phyloP scores from a whole-genome alignment of 2,329 filamentous ascomycete species.

The Botrytis sinoallii region DNA sequence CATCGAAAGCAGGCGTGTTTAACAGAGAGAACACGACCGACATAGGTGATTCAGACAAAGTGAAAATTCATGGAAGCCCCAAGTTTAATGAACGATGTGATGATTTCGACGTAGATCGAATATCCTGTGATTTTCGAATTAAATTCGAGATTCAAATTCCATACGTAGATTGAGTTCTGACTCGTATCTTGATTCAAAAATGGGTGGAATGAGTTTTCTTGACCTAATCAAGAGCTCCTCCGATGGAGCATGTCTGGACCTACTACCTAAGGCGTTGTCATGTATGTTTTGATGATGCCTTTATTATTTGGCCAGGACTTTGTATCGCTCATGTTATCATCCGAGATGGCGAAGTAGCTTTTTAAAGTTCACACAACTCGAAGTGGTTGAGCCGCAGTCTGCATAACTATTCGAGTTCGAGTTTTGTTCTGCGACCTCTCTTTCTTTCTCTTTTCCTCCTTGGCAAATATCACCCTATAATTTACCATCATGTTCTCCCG shows the following conservation, averaged over 20 bases:
- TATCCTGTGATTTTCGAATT: background rate
- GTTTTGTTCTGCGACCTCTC: no score
- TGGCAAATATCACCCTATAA: conserved; percentile 44
- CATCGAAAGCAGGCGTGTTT: background rate
- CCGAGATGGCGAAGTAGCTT: conserved; percentile 4
- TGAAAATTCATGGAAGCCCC: background rate
- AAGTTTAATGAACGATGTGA: background rate
- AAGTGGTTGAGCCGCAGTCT: background rate
- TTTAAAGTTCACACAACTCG: conserved; percentile 1
- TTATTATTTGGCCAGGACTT: conserved; percentile 13
- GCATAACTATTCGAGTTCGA: background rate
- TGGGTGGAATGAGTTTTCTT: background rate
- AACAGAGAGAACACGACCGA: background rate
- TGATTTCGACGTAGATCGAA: background rate
- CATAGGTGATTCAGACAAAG: background rate
- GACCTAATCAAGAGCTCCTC: conserved; percentile 15
- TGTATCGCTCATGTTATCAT: background rate
- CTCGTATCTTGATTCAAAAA: background rate
- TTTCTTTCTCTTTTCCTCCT: background rate
- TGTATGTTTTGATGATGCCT: background rate
- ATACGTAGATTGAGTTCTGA: background rate
- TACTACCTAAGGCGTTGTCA: conserved; percentile 16
- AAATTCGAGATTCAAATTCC: background rate
- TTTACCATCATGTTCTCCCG: conserved; percentile 85
- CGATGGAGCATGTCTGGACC: conserved; percentile 5